Percentiles rank a stretch among this genome's conserved stretches.
Evolutionary conservation across 2,329 filamentous ascomycete genomes (phyloP).

Genomic region (Cryphonectria nitschkei): DNA sequence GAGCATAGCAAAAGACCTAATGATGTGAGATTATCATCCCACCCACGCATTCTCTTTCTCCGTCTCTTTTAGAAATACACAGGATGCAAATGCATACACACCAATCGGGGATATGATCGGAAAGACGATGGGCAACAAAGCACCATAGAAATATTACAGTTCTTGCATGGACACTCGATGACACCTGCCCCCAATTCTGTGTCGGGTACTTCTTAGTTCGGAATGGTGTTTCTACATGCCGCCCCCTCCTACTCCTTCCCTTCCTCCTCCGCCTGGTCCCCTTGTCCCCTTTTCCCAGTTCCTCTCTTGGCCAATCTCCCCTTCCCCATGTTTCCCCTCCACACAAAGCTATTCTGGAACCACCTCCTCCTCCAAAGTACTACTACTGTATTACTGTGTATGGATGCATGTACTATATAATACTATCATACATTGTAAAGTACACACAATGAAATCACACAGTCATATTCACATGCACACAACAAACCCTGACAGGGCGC

Average conservation of each 20-base stretch:
- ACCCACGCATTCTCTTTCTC: not conserved
- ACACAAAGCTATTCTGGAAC: no score
- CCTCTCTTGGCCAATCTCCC: not conserved
- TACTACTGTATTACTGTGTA: not conserved
- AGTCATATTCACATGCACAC: no score
- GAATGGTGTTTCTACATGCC: constrained; percentile 7
- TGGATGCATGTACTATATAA: no score
- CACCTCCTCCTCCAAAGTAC: not conserved
- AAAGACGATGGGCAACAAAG: not conserved
- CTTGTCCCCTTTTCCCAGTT: not conserved
- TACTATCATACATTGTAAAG: no score
- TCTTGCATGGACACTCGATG: not conserved
- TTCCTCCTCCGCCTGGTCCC: not conserved
- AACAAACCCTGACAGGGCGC: no score
- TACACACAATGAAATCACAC: not conserved
- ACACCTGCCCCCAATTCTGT: constrained; percentile 7
- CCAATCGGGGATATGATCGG: constrained; percentile 5
- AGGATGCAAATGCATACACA: not conserved
- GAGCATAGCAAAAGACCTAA: not conserved
- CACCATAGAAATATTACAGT: not conserved
- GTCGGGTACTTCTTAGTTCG: not conserved
- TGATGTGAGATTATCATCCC: not conserved
- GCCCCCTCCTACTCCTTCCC: not conserved
- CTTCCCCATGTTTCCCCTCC: not conserved
- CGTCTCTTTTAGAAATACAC: not conserved